Base-by-base conservation (phyloP, 441 rosid genomes). In the Rhodomyrtus psidioides region DNA sequence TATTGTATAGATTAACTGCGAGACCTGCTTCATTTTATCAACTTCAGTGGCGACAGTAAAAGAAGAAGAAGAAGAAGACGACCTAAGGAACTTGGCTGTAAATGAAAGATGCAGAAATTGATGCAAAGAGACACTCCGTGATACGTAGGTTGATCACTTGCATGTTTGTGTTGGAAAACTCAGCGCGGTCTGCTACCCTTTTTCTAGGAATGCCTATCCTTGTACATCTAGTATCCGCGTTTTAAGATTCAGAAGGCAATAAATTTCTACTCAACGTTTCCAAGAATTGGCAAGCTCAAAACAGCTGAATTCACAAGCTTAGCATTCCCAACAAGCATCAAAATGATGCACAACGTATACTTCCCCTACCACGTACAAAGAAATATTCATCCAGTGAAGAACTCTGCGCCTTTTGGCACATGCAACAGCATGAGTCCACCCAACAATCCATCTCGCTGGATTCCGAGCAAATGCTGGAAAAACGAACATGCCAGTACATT, bases 1-100 rank as follows among this genome's bases (percentile, higher is more conserved):
- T 7, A 44, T 93, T 84, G 95, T 93, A 87, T 93, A 95, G 58
- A 91, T 93, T 84, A 94, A 91, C 84, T 95, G 93, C 83, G 93
- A 83, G 84, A 95, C 94, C 97, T 95, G 94, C 34, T 88, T 55
- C 57, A 13, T 84, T 60, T 60, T 55, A 82, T 51, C 87, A 87
- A 17, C 85, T 84, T 51, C 26, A 85, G 85, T 59, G 15, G 8
- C 12, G 10, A 1, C 7, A 57, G 13, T 26, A 14, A 86, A 83
- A 86, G 57, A 81, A 44, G 46, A 44, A 44, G 46, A 44, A 44
- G 9, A 44, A 44, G 9, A 44, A 44, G 46, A 44, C 6, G 46
- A 7, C 46, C 46, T 44, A 7, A 44, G 7, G 76, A 65, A 65
- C 76, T 65, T 4, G 76, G 46, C 76, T 17, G 14, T 19, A 65